Conservation (phyloP, 306 rosid species). For the Lupinus albus region DNA sequence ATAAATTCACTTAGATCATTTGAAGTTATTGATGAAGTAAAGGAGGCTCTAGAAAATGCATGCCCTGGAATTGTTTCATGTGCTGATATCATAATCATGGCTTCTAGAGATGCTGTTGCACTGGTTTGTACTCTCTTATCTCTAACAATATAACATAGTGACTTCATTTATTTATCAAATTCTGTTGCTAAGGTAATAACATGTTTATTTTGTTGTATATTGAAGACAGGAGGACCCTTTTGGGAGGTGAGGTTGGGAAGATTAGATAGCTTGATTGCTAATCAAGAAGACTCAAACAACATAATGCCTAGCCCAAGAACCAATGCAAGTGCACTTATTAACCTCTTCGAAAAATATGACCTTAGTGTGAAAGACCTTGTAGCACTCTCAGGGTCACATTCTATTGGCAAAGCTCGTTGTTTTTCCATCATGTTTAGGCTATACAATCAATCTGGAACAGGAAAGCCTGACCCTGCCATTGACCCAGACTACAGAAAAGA, state of each 20-base stretch:
- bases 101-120: conserved; percentile 82
- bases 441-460: conserved; percentile 79
- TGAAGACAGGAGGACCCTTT: conserved; percentile 86
- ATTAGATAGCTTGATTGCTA: conserved; percentile 74
- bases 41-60: conserved; percentile 61
- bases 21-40: conserved; percentile 73
- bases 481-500: conserved; percentile 54
- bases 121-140: conserved; percentile 81
- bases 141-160: no score
- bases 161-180: no score
- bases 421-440: conserved; percentile 89
- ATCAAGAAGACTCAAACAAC: conserved; percentile 63
- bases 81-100: conserved; percentile 85
- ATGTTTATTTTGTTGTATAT: background rate
- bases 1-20: conserved; percentile 79
- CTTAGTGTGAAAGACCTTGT: conserved; percentile 67
- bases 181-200: no score
- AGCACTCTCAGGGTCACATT: conserved; percentile 88
- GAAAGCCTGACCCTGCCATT: conserved; percentile 72
- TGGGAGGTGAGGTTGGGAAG: conserved; percentile 87
- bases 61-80: conserved; percentile 89
- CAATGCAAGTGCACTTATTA: conserved; percentile 69
- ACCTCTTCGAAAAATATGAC: no score
- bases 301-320: conserved; percentile 94
- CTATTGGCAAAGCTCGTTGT: conserved; percentile 81